A percentile compares a stretch with the other conserved stretches of the same genome.
Evolutionary conservation across 2,329 filamentous ascomycete genomes (phyloP).

Genomic region (Aspergillus luchuensis): DNA sequence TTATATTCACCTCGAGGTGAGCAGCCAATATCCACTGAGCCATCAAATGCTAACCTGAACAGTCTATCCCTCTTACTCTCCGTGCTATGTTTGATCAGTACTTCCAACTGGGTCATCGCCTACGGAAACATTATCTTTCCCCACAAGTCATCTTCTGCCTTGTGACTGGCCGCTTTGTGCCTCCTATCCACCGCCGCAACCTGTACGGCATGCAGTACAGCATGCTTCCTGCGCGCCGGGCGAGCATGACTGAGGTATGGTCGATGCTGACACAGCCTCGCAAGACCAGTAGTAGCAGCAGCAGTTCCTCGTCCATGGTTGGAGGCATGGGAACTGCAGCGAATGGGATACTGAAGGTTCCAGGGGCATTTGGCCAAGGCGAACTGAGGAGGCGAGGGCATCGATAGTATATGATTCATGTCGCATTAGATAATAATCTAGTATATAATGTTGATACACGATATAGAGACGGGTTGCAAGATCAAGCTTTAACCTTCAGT

Average conservation of each 20-base stretch:
- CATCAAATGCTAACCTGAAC: constrained; percentile 17
- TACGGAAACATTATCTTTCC: constrained; percentile 93
- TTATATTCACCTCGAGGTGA: constrained; percentile 82
- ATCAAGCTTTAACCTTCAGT: neutral
- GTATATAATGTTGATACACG: constrained; percentile 9
- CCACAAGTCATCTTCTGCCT: constrained; percentile 85
- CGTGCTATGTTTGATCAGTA: constrained; percentile 97
- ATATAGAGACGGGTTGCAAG: neutral
- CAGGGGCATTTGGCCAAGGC: constrained; percentile 34
- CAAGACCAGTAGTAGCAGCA: constrained; percentile 30
- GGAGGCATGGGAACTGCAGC: constrained; percentile 29
- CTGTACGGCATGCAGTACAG: constrained; percentile 97
- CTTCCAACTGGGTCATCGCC: constrained; percentile 87
- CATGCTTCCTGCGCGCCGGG: constrained; percentile 84
- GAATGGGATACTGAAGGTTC: constrained; percentile 36
- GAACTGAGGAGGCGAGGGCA: constrained; percentile 38
- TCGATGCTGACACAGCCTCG: constrained; percentile 60
- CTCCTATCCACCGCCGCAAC: constrained; percentile 90
- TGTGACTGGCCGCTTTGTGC: constrained; percentile 86
- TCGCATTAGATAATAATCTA: constrained; percentile 6
- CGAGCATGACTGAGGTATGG: constrained; percentile 86
- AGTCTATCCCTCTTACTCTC: constrained; percentile 87
- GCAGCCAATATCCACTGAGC: constrained; percentile 14
- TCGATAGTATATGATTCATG: constrained; percentile 26
- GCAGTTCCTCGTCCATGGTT: constrained; percentile 27